These are phyloP conservation scores for Leccinum imitatum DNA, from an alignment of 768 basidiomycete species.

Conservation along the genomic window DNA sequence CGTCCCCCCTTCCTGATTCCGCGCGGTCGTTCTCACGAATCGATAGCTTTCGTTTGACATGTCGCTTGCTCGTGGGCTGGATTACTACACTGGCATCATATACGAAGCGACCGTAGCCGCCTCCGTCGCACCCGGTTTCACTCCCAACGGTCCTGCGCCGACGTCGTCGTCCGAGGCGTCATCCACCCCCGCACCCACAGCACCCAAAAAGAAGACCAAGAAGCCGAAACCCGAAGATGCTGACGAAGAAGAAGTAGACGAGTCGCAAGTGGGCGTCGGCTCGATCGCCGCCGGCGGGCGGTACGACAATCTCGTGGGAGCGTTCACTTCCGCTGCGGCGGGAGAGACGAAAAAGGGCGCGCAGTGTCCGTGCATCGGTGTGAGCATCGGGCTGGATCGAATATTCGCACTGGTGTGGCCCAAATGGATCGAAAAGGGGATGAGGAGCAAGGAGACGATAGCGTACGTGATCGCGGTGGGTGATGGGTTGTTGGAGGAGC, in stretches of 20 bases:
- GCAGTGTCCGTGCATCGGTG: constrained; percentile 84
- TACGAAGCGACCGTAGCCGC: constrained; percentile 95
- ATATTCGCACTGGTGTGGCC: constrained; percentile 91
- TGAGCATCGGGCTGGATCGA: constrained; percentile 90
- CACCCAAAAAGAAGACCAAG: constrained; percentile 40
- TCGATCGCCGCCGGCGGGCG: constrained; percentile 98
- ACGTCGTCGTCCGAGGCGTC: constrained; percentile 27
- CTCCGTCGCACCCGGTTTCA: constrained; percentile 87
- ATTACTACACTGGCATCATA: constrained; percentile 99
- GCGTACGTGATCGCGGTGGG: constrained; percentile 92
- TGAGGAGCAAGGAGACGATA: constrained; percentile 88
- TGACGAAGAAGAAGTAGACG: constrained; percentile 84
- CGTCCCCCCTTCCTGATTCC: background rate
- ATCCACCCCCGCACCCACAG: constrained; percentile 11
- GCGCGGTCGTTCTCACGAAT: background rate
- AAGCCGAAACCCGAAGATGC: constrained; percentile 43
- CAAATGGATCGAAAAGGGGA: constrained; percentile 76
- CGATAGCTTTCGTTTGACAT: constrained; percentile 90
- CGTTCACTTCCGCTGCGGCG: constrained; percentile 83
- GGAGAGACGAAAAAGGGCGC: constrained; percentile 68
- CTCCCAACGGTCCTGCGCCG: constrained; percentile 48
- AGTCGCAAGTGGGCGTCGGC: constrained; percentile 93
- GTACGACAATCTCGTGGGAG: constrained; percentile 92
- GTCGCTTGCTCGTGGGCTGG: constrained; percentile 94
- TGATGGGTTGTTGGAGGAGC: constrained; percentile 83